Conservation (phyloP, 2,329 filamentous ascomycete genomes). For the Chaetomium globosum region DNA sequence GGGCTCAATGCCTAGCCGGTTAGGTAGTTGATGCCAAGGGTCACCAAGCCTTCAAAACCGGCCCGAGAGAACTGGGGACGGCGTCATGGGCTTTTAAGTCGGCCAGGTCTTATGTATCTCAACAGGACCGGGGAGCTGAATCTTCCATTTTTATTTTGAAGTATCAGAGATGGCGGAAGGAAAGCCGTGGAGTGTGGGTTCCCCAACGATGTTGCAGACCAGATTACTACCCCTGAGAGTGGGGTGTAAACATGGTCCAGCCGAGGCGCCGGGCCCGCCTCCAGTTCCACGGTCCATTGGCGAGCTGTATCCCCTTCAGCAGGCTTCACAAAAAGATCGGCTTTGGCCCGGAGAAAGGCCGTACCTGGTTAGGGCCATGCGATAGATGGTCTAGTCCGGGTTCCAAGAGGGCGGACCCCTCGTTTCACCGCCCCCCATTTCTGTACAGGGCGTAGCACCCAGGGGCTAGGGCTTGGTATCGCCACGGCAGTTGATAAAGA, state of each 20-base stretch:
- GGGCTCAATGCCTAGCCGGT: not conserved
- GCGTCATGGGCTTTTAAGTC: not conserved
- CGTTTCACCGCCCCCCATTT: not conserved
- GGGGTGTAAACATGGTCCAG: not conserved
- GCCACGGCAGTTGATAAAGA: not conserved
- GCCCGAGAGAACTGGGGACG: not conserved
- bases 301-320: not conserved
- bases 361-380: not conserved
- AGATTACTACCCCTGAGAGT: not conserved
- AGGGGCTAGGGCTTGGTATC: not conserved
- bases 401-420: not conserved
- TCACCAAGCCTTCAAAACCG: not conserved
- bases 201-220: not conserved
- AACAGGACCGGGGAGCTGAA: not conserved
- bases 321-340: not conserved
- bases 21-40: not conserved
- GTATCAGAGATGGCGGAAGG: not conserved
- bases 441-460: not conserved
- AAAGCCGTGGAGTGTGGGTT: slow-evolving; percentile 1
- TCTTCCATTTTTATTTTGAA: not conserved
- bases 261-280: not conserved
- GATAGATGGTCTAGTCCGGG: not conserved
- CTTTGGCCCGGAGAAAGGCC: slow-evolving; percentile 1
- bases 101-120: not conserved
- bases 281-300: not conserved